Conservation (phyloP, 2,329 filamentous ascomycete genomes). For the Aspergillus tubingensis region DNA sequence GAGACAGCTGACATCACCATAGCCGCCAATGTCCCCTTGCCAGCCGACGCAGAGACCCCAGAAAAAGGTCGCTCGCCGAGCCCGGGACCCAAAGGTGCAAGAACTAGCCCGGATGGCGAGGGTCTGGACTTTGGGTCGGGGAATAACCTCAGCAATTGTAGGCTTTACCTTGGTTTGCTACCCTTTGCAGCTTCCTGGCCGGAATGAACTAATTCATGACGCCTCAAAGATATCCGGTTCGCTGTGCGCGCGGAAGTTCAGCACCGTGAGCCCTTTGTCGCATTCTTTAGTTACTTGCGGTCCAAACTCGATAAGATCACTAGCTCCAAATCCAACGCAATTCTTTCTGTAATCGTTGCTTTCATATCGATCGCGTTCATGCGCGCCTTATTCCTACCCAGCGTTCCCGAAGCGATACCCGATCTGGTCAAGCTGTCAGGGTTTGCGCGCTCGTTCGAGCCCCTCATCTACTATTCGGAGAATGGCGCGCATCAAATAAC, state of each 20-base stretch:
- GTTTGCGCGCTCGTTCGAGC: conserved; percentile 88
- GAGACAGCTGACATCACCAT: conserved; percentile 32
- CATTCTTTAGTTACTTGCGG: conserved; percentile 65
- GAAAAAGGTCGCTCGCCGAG: conserved; percentile 59
- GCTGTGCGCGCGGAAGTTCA: conserved; percentile 84
- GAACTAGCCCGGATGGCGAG: conserved; percentile 35
- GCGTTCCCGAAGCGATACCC: conserved; percentile 66
- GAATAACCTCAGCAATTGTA: conserved; percentile 55
- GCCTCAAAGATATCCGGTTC: conserved; percentile 75
- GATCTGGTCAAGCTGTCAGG: conserved; percentile 89
- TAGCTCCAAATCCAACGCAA: conserved; percentile 67
- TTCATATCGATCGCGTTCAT: conserved; percentile 67
- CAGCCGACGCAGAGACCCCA: conserved; percentile 55
- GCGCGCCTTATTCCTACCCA: conserved; percentile 69
- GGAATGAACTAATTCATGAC: conserved; percentile 35
- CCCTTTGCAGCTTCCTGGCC: conserved; percentile 29
- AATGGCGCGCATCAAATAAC: conserved; percentile 82
- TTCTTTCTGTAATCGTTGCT: conserved; percentile 62
- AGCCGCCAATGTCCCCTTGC: conserved; percentile 58
- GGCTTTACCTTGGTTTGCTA: conserved; percentile 31
- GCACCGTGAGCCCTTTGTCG: conserved; percentile 81
- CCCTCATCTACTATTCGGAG: conserved; percentile 91
- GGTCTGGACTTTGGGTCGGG: conserved; percentile 39
- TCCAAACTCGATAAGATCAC: conserved; percentile 63
- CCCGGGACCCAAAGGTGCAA: conserved; percentile 42